These are phyloP conservation scores for Coriaria nepalensis DNA, from an alignment of 306 rosid genomes.

Conservation along the genomic window DNA sequence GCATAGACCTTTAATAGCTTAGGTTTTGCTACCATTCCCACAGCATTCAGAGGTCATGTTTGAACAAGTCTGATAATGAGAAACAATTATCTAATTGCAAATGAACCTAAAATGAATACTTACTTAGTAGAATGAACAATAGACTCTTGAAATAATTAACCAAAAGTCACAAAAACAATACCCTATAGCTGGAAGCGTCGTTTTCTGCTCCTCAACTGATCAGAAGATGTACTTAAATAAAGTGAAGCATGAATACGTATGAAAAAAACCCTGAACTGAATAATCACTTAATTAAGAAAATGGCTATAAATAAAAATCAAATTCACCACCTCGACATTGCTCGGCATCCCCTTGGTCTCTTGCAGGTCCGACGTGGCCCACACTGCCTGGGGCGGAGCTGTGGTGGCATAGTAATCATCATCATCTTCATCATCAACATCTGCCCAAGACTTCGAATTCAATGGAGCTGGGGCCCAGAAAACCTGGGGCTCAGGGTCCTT, in stretches of 20 bases:
- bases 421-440: conserved; percentile 82
- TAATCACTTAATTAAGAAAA: neutral
- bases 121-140: too few species aligned
- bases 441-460: conserved; percentile 71
- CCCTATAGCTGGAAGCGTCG: too few species aligned
- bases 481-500: conserved; percentile 49
- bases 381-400: conserved; percentile 57
- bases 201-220: too few species aligned
- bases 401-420: conserved; percentile 68
- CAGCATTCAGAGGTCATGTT: too few species aligned
- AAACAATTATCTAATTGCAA: too few species aligned
- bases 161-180: too few species aligned
- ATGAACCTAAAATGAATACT: too few species aligned
- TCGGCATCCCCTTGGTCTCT: conserved; percentile 28
- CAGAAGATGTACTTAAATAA: too few species aligned
- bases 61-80: too few species aligned
- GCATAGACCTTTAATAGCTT: neutral
- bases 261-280: neutral
- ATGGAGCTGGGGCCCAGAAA: conserved; percentile 67
- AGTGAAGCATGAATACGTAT: neutral
- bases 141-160: too few species aligned
- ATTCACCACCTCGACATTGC: conserved; percentile 39
- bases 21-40: neutral
- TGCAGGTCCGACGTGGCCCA: conserved; percentile 49
- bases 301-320: neutral